phyloP scores from a whole-genome alignment of 495 filamentous ascomycete species.

The Entonaema liquescens region DNA sequence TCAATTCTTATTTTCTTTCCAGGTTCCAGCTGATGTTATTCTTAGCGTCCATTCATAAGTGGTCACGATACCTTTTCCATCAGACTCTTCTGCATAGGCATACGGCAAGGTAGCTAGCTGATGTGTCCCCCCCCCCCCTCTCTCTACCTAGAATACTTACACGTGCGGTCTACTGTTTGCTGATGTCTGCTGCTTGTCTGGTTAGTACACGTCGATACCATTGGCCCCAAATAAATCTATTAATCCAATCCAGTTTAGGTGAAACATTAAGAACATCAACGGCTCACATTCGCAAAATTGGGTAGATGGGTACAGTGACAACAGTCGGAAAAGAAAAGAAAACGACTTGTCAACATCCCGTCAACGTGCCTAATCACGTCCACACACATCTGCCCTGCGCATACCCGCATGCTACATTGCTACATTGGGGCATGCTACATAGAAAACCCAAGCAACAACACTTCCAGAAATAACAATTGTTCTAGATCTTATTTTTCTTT shows the following conservation, averaged over 20 bases:
- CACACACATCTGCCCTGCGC: constrained; percentile 27
- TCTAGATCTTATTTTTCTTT: background rate
- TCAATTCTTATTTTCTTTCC: background rate
- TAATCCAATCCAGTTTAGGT: constrained; percentile 18
- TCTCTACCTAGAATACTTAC: background rate
- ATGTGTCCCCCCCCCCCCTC: background rate
- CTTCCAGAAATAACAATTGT: constrained; percentile 14
- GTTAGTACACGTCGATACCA: constrained; percentile 13
- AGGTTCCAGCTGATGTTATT: constrained; percentile 1
- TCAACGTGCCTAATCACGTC: constrained; percentile 30
- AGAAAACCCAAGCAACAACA: constrained; percentile 4
- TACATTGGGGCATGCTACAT: constrained; percentile 2
- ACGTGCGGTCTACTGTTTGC: constrained; percentile 13
- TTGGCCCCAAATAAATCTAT: constrained; percentile 7
- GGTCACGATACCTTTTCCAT: constrained; percentile 6
- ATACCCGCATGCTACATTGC: constrained; percentile 28
- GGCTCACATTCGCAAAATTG: constrained; percentile 1
- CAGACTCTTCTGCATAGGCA: background rate
- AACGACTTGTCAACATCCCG: constrained; percentile 21
- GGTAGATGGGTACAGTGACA: background rate
- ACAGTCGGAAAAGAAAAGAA: constrained; percentile 5
- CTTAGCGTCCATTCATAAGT: constrained; percentile 5
- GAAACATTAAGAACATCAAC: constrained; percentile 16
- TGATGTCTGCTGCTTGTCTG: constrained; percentile 1
- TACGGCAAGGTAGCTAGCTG: constrained; percentile 3